Base-by-base conservation (phyloP, 192 early-diverging fungal species). In the Entomortierella parvispora region DNA sequence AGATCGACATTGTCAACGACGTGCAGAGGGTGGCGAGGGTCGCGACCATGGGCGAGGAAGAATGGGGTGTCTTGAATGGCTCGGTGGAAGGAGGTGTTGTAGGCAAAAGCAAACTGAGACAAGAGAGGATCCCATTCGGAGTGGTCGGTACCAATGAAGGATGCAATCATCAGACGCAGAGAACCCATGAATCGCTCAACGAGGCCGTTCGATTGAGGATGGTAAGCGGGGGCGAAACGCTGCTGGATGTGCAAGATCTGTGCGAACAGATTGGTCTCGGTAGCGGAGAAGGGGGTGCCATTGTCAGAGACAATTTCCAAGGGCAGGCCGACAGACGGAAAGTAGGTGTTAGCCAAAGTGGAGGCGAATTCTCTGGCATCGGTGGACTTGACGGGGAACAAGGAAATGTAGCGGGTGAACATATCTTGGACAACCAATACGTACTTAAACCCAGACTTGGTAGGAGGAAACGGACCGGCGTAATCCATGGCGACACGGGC, bases 181-280 rank as follows among this genome's bases (percentile, higher is more conserved):
- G 48, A 44, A 7, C 23, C 34, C 62, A 72, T 72, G 37, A 65
- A 60, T 1, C 57, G 45, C 20, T 72, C 70, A 3, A 72, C 62
- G 29, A 63, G 37, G 1, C 62, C 62, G 22, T 65, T 72, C 2
- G 57, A 65, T 26, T 75, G 56, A 15, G 62, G 71, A 28, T 65
- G 63, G 48, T 72, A 65, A 5, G 70, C 45, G 5, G 62, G 42
- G 4, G 56, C 34, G 33, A 58, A 58, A 4, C 18, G 37, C 2
- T 54, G n/a, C 2, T 57, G 22, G 9, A 62, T 48, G 17, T 58
- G 54, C 3, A 71, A 26, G 1, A 43, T 31, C 1, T 22, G 31
- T 10, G 55, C 45, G 32, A 71, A 31, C 33, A 23, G 45, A 3
- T 55, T 9, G 18, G 55, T 37, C 7, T 34, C n/a, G 23, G 26